phyloP scores from a whole-genome alignment of 805 yeast genomes.

The Kuraishia hungarica region DNA sequence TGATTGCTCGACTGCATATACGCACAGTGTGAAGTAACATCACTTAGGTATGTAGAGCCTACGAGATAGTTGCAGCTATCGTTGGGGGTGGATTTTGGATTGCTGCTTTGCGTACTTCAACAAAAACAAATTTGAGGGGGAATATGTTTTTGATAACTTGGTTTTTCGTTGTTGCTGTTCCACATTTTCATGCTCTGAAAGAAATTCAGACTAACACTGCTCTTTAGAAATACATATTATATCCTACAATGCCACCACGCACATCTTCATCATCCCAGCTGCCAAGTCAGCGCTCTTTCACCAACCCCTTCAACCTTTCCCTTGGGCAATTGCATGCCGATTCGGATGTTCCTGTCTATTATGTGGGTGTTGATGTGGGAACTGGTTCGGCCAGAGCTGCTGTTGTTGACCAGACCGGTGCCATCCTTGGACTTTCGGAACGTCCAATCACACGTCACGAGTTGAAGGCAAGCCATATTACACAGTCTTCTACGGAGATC shows the following conservation, averaged over 20 bases:
- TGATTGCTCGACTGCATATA: neutral
- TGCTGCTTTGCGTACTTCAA: neutral
- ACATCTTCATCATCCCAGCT: slow-evolving; percentile 6
- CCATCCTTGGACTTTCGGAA: slow-evolving; percentile 71
- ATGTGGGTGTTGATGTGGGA: slow-evolving; percentile 52
- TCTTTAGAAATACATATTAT: neutral
- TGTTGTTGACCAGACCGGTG: slow-evolving; percentile 74
- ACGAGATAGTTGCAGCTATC: neutral
- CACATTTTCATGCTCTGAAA: too few species aligned
- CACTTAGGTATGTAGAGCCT: neutral
- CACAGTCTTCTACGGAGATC: slow-evolving; percentile 85
- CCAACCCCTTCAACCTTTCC: slow-evolving; percentile 27
- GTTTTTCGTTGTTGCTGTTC: too few species aligned
- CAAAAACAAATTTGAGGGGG: too few species aligned
- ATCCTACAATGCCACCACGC: neutral
- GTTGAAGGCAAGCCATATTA: slow-evolving; percentile 62
- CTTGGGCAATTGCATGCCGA: slow-evolving; percentile 15
- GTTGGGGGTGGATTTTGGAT: neutral
- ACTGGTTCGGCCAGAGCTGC: slow-evolving; percentile 97
- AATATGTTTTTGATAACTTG: too few species aligned
- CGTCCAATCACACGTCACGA: slow-evolving; percentile 73
- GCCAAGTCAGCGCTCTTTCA: slow-evolving; percentile 17
- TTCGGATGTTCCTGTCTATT: slow-evolving; percentile 19
- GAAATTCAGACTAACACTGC: neutral
- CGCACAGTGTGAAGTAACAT: neutral